Conservation (phyloP, 495 filamentous ascomycete species). For the Aspergillus haitiensis region DNA sequence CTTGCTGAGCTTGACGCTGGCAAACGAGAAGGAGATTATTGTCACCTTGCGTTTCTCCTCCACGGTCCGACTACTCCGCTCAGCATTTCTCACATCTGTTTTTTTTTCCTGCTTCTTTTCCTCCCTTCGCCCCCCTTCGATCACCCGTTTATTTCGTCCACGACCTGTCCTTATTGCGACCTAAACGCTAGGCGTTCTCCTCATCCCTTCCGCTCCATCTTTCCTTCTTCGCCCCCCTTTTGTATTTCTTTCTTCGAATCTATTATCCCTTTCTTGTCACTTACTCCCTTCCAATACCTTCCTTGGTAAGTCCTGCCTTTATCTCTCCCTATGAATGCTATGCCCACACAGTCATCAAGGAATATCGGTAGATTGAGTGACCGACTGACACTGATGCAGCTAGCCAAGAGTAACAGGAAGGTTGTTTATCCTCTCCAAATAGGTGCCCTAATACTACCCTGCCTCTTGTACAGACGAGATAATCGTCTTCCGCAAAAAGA, state of each 20-base stretch:
- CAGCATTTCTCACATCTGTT: slow-evolving; percentile 31
- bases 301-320: slow-evolving; percentile 12
- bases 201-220: slow-evolving; percentile 5
- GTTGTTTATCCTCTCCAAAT: slow-evolving; percentile 14
- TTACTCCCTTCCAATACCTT: slow-evolving; percentile 9
- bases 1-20: slow-evolving; percentile 29
- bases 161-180: slow-evolving; percentile 30
- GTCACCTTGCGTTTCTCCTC: slow-evolving; percentile 42
- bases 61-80: slow-evolving; percentile 26
- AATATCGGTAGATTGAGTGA: not conserved
- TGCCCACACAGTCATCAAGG: not conserved
- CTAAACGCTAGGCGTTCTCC: slow-evolving; percentile 22
- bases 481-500: not conserved
- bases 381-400: slow-evolving; percentile 19
- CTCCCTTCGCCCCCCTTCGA: slow-evolving; percentile 34
- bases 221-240: slow-evolving; percentile 9
- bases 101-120: slow-evolving; percentile 30
- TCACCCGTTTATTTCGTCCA: slow-evolving; percentile 41
- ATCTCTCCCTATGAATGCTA: not conserved
- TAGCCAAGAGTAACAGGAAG: slow-evolving; percentile 9
- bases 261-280: slow-evolving; percentile 9
- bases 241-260: slow-evolving; percentile 1
- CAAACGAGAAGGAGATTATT: slow-evolving; percentile 41
- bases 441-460: not conserved
- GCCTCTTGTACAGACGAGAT: not conserved